Evolutionary conservation across 2,329 filamentous ascomycete genomes (phyloP), one percentile per base, ranked within the genome.

Genomic region (Dactylonectria macrodidyma): DNA sequence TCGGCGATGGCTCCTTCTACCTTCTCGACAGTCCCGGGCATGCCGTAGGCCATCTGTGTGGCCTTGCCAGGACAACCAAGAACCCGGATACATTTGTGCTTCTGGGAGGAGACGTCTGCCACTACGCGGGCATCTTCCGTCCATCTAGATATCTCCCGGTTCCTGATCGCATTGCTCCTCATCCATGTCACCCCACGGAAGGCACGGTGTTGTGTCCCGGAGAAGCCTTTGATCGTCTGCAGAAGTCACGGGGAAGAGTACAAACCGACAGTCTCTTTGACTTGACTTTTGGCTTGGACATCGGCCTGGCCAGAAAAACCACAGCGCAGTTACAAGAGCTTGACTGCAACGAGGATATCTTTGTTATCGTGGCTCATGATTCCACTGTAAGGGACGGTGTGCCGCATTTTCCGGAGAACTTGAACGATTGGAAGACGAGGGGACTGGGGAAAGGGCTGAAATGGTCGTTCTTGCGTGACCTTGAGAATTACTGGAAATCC

Each of bases 51-150:
- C 84, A 85, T 62, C 74, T 85, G 0, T 83, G 78, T 51, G 84
- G 76, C 2, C 69, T 86, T 4, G 84, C 82, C 2, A 73, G 84
- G 9, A 81, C 81, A 0, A 81, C 78, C 0, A 59, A 61, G 0
- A 59, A 62, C 24, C 74, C 80, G 0, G 73, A 78, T 33, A 81
- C 81, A 0, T 85, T 84, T 62, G 65, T 85, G 6, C 76, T 85
- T 10, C 74, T 84, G 63, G 83, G 82, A 0, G 84, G 79, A 3
- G 84, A 86, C 65, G 70, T 80, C 19, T 84, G 80, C 16, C 84
- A 85, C 69, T 81, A 80, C 50, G 76, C 76, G 2, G 81, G 82
- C 22, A 75, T 78, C 36, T 73, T 83, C 11, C 73, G 82, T 1
- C 82, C 82, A 0, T 81, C 80, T 0, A 54, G 68, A 46, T 76